Evolutionary conservation across 2,329 filamentous ascomycete genomes (phyloP).

Genomic region (Aspergillus sp.): DNA sequence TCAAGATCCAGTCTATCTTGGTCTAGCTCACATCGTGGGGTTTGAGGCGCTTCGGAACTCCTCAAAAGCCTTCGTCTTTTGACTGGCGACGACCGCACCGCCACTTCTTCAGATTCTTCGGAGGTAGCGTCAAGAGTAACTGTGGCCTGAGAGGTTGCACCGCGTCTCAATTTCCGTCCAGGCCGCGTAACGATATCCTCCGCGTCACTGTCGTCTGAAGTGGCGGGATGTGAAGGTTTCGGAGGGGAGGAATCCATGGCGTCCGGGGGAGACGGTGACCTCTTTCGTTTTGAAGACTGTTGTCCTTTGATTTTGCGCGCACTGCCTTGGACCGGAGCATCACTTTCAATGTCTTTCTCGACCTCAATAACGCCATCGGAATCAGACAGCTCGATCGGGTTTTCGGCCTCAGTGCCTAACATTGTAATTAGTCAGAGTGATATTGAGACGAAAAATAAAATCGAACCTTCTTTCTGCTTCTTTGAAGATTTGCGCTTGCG

Average conservation of each 20-base stretch:
- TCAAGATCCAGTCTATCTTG: conserved; percentile 43
- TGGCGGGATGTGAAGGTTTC: conserved; percentile 1
- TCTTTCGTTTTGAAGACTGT: conserved; percentile 16
- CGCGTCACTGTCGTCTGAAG: conserved; percentile 25
- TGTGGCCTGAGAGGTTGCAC: conserved; percentile 22
- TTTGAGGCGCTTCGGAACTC: conserved; percentile 17
- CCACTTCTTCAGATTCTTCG: conserved; percentile 27
- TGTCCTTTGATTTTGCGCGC: conserved; percentile 11
- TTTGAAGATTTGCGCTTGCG: conserved; percentile 1
- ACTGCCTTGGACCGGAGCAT: conserved; percentile 13
- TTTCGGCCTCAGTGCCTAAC: not conserved
- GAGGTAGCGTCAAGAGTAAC: conserved; percentile 23
- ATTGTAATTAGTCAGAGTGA: not conserved
- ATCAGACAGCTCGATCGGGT: not conserved
- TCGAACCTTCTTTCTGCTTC: conserved; percentile 1
- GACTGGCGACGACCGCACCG: conserved; percentile 25
- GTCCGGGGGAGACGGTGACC: conserved; percentile 10
- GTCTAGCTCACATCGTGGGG: conserved; percentile 22
- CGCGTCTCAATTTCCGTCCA: conserved; percentile 28
- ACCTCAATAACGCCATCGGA: not conserved
- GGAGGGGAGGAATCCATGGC: not conserved
- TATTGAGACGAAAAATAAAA: not conserved
- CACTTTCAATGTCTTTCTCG: conserved; percentile 16
- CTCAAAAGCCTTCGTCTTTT: conserved; percentile 23
- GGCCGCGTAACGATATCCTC: conserved; percentile 25